Conservation (phyloP, 139 green algal genomes). For the Pedinophyceae sp. region DNA sequence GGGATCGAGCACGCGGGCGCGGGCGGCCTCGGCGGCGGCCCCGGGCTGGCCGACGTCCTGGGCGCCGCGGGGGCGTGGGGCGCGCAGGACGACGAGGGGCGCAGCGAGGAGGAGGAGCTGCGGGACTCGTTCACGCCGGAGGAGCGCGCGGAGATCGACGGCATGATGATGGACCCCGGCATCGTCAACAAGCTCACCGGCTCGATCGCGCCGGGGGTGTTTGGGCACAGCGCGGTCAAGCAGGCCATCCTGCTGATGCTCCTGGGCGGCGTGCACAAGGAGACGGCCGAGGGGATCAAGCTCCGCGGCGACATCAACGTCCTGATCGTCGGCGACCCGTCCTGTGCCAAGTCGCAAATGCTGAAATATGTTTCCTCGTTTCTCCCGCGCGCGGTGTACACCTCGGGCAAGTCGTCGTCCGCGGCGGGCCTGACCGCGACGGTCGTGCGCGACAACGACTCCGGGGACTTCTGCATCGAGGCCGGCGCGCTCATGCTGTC, state of each 20-base stretch:
- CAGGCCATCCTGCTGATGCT: constrained; percentile 83
- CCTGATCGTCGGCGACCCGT: constrained; percentile 90
- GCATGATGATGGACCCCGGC: constrained; percentile 32
- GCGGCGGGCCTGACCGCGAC: constrained; percentile 91
- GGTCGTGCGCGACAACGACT: constrained; percentile 82
- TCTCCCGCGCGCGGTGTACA: constrained; percentile 87
- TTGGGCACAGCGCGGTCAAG: constrained; percentile 70
- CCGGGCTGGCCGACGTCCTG: constrained; percentile 14
- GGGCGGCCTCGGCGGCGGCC: background rate
- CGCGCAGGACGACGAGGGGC: constrained; percentile 9
- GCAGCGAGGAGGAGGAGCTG: constrained; percentile 32
- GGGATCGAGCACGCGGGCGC: constrained; percentile 38
- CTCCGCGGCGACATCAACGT: constrained; percentile 98
- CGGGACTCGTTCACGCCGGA: constrained; percentile 32
- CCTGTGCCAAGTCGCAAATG: constrained; percentile 83
- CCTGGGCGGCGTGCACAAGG: constrained; percentile 78
- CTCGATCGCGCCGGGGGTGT: constrained; percentile 70
- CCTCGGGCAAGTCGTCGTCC: constrained; percentile 84
- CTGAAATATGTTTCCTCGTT: constrained; percentile 80
- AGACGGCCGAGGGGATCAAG: constrained; percentile 67
- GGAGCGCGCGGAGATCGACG: constrained; percentile 20
- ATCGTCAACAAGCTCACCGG: constrained; percentile 51
- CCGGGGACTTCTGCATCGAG: constrained; percentile 92
- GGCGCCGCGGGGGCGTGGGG: too few species aligned
- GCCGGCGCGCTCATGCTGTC: constrained; percentile 95